Percentiles rank a stretch among this genome's conserved stretches.
Conservation (phyloP, 495 filamentous ascomycete species). For the Penicillium longicatenatum region DNA sequence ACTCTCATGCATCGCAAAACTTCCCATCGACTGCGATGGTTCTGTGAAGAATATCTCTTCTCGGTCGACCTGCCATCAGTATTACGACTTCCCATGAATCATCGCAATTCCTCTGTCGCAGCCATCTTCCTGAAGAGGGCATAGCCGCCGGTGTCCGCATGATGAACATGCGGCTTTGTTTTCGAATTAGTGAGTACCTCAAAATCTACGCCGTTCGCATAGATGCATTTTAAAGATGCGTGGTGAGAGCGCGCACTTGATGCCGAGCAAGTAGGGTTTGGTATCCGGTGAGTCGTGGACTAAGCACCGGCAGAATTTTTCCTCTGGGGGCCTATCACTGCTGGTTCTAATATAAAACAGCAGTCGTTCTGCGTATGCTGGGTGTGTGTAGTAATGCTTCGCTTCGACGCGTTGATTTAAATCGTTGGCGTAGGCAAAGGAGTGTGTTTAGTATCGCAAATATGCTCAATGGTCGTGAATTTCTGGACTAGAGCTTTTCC, state of each 20-base stretch:
- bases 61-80: constrained; percentile 41
- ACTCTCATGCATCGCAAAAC: constrained; percentile 60
- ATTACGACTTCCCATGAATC: constrained; percentile 24
- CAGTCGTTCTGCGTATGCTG: constrained; percentile 43
- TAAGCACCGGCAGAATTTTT: constrained; percentile 83
- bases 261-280: constrained; percentile 74
- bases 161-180: no score
- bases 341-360: constrained; percentile 31
- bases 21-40: no score
- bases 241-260: constrained; percentile 90
- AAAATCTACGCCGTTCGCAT: constrained; percentile 68
- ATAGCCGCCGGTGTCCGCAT: constrained; percentile 67
- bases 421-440: constrained; percentile 73
- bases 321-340: constrained; percentile 49
- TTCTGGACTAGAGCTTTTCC: constrained; percentile 64
- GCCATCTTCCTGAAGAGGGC: constrained; percentile 61
- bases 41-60: no score
- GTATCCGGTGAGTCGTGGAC: constrained; percentile 51
- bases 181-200: no score
- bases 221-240: constrained; percentile 66
- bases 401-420: constrained; percentile 68
- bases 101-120: constrained; percentile 62
- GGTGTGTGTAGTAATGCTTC: constrained; percentile 82
- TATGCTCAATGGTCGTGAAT: constrained; percentile 70
- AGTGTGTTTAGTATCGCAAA: constrained; percentile 91